These are phyloP conservation scores for Danielozyma ontarioensis DNA, from an alignment of 805 yeast genomes.

Conservation along the genomic window DNA sequence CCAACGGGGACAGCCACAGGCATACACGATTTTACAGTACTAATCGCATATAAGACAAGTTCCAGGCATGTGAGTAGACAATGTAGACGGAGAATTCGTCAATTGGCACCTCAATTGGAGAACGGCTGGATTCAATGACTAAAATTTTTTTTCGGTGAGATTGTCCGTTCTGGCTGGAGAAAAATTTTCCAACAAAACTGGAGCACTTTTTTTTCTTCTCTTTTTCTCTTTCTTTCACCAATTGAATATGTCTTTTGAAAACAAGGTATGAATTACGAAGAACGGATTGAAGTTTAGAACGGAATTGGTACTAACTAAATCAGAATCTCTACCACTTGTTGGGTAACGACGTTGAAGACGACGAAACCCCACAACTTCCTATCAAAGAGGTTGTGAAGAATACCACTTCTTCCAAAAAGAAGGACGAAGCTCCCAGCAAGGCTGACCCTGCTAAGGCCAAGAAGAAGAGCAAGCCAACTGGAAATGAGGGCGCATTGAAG, in stretches of 20 bases:
- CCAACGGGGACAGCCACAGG: too few species aligned
- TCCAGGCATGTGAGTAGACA: too few species aligned
- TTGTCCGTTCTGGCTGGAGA: too few species aligned
- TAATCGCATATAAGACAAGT: too few species aligned
- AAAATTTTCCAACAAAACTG: conserved; percentile 12
- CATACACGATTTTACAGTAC: too few species aligned
- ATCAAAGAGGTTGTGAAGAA: conserved; percentile 79
- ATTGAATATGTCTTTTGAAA: conserved; percentile 40
- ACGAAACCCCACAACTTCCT: conserved; percentile 47
- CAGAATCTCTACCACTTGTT: conserved; percentile 79
- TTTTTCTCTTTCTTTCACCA: conserved; percentile 4
- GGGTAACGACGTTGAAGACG: conserved; percentile 88
- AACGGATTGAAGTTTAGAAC: too few species aligned
- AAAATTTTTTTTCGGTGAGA: too few species aligned
- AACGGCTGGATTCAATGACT: too few species aligned
- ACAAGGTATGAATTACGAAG: conserved; percentile 49
- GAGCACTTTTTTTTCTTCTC: too few species aligned
- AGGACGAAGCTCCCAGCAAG: conserved; percentile 74
- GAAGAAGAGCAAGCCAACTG: conserved; percentile 66
- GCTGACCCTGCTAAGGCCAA: conserved; percentile 78
- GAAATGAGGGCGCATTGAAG: conserved; percentile 85
- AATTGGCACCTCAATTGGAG: too few species aligned
- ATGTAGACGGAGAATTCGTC: too few species aligned
- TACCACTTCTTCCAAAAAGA: conserved; percentile 80
- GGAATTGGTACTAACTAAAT: too few species aligned